These are phyloP conservation scores for Arthroderma uncinatum DNA, from an alignment of 2,329 filamentous ascomycete species.

Conservation along the genomic window DNA sequence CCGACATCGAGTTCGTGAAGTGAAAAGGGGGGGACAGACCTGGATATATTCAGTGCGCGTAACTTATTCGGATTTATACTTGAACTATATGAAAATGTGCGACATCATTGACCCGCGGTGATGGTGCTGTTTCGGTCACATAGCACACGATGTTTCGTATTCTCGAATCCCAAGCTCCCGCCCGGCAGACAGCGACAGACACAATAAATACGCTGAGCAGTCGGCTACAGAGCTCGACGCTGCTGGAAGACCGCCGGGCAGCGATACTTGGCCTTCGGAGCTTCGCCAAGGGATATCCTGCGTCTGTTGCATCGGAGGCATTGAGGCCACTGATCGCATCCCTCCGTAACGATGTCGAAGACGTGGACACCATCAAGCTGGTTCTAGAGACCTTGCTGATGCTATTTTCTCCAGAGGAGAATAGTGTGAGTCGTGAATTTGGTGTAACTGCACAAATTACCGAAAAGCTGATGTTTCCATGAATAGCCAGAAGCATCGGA, in stretches of 20 bases:
- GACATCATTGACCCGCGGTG: conserved; percentile 21
- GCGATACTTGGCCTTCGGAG: conserved; percentile 87
- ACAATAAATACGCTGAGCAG: conserved; percentile 85
- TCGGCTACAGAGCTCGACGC: conserved; percentile 74
- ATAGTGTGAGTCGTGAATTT: conserved; percentile 39
- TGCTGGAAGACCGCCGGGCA: conserved; percentile 86
- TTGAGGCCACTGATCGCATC: conserved; percentile 76
- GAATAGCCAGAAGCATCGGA: conserved; percentile 80
- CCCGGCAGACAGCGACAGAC: conserved; percentile 90
- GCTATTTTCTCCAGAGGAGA: conserved; percentile 64
- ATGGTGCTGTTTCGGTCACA: conserved; percentile 31
- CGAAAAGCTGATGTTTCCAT: conserved; percentile 18
- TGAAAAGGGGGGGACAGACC: not conserved
- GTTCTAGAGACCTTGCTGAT: conserved; percentile 90
- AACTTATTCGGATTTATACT: not conserved
- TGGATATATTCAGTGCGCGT: not conserved
- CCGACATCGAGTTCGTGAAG: not conserved
- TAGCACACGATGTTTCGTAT: conserved; percentile 42
- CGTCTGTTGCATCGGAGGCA: conserved; percentile 89
- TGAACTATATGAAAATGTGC: not conserved
- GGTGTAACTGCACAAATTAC: conserved; percentile 1
- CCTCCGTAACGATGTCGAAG: conserved; percentile 75
- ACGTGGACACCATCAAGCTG: conserved; percentile 92
- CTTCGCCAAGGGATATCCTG: conserved; percentile 93
- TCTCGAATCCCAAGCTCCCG: conserved; percentile 63